Percentiles rank a stretch among this genome's conserved stretches.
These are phyloP conservation scores for Earliella scabrosa DNA, from an alignment of 1,284 basidiomycete genomes.

Conservation along the genomic window DNA sequence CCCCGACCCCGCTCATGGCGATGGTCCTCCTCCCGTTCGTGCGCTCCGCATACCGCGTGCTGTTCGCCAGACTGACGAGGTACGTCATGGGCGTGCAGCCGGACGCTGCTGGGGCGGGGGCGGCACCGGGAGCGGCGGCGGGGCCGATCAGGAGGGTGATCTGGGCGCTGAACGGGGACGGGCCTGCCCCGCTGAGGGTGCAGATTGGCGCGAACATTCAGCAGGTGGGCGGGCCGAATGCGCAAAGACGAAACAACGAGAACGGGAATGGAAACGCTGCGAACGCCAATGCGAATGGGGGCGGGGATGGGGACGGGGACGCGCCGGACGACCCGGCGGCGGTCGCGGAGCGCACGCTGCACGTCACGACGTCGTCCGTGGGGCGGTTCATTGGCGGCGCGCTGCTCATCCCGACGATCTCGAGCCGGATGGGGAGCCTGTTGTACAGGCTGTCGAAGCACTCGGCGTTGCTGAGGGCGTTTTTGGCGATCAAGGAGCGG, in stretches of 20 bases:
- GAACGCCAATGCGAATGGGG: constrained; percentile 7
- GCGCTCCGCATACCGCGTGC: constrained; percentile 48
- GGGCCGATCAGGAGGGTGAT: constrained; percentile 33
- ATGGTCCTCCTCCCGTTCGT: constrained; percentile 56
- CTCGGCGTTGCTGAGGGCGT: constrained; percentile 49
- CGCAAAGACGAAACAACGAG: constrained; percentile 4
- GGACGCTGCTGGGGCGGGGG: constrained; percentile 4
- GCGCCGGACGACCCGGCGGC: constrained; percentile 36
- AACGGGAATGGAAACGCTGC: not conserved
- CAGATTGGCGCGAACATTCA: constrained; percentile 39
- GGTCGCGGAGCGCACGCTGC: constrained; percentile 60
- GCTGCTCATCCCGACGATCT: constrained; percentile 65
- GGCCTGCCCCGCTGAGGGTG: constrained; percentile 48
- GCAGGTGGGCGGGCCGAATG: not conserved
- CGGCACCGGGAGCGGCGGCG: constrained; percentile 9
- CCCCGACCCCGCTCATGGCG: constrained; percentile 65
- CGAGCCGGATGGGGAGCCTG: constrained; percentile 64
- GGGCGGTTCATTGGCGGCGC: constrained; percentile 70
- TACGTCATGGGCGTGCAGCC: constrained; percentile 49
- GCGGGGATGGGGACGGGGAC: constrained; percentile 26
- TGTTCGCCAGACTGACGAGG: constrained; percentile 46
- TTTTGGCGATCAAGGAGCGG: constrained; percentile 58
- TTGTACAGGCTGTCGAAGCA: constrained; percentile 57
- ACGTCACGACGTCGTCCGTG: constrained; percentile 58
- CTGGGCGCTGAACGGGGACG: constrained; percentile 47